These are phyloP conservation scores for Candolleomyces eurysporus DNA, from an alignment of 768 basidiomycete genomes.

Conservation along the genomic window DNA sequence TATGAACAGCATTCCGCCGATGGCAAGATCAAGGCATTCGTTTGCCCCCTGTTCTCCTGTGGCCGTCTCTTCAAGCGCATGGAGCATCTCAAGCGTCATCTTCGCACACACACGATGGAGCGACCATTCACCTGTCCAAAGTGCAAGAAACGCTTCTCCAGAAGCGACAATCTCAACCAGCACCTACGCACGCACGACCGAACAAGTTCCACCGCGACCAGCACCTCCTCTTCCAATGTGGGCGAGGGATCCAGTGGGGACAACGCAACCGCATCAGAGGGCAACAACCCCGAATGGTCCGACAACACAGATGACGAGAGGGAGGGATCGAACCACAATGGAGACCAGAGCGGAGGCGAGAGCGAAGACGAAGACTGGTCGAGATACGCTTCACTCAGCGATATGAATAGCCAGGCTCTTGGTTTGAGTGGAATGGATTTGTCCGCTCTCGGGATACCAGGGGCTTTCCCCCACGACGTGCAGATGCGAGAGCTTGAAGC, in stretches of 20 bases:
- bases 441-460: slow-evolving; percentile 12
- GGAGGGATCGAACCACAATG: slow-evolving; percentile 14
- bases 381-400: slow-evolving; percentile 25
- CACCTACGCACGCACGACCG: slow-evolving; percentile 80
- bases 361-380: slow-evolving; percentile 17
- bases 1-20: slow-evolving; percentile 30
- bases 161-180: slow-evolving; percentile 87
- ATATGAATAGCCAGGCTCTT: slow-evolving; percentile 9
- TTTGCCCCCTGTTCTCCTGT: slow-evolving; percentile 84
- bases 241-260: not conserved
- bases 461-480: slow-evolving; percentile 38
- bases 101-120: slow-evolving; percentile 89
- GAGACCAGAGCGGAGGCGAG: slow-evolving; percentile 22
- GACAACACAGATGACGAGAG: slow-evolving; percentile 11
- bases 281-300: slow-evolving; percentile 23
- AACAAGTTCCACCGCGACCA: slow-evolving; percentile 20
- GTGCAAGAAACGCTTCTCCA: slow-evolving; percentile 81
- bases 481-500: slow-evolving; percentile 63
- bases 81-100: slow-evolving; percentile 87
- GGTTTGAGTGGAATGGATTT: slow-evolving; percentile 24
- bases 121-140: slow-evolving; percentile 72
- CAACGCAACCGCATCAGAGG: slow-evolving; percentile 16
- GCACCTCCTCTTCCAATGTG: slow-evolving; percentile 22
- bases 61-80: slow-evolving; percentile 85
- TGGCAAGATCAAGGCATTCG: slow-evolving; percentile 61